phyloP scores from a whole-genome alignment of 345 rosid genomes.

The Psidium friedrichsthalianum region DNA sequence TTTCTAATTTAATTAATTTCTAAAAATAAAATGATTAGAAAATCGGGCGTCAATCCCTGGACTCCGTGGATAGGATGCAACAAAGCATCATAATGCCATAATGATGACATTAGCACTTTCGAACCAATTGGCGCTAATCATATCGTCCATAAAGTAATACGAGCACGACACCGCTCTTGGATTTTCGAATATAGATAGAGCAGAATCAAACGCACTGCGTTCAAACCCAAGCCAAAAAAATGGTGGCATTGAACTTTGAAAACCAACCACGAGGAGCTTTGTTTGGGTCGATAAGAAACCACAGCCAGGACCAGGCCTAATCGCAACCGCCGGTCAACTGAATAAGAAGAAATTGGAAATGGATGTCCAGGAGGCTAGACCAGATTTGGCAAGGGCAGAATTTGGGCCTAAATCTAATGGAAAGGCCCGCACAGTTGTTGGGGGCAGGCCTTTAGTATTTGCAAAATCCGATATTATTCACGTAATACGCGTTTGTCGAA shows the following conservation, averaged over 20 bases:
- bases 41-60: too few species aligned
- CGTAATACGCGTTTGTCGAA: neutral
- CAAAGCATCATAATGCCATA: neutral
- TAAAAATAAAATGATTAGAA: too few species aligned
- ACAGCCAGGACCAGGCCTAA: neutral
- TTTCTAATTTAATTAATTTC: too few species aligned
- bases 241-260: neutral
- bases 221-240: neutral
- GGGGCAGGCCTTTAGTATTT: neutral
- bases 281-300: neutral
- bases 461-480: neutral
- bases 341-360: neutral
- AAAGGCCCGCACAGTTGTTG: neutral
- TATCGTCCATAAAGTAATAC: neutral
- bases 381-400: neutral
- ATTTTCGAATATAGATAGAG: neutral
- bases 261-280: neutral
- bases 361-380: neutral
- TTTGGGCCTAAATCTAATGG: neutral
- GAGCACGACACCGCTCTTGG: neutral
- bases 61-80: neutral
- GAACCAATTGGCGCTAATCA: neutral
- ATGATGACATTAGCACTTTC: neutral
- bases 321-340: neutral
- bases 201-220: neutral